phyloP scores from a whole-genome alignment of 2,329 filamentous ascomycete species.

The Verruconis gallopava region DNA sequence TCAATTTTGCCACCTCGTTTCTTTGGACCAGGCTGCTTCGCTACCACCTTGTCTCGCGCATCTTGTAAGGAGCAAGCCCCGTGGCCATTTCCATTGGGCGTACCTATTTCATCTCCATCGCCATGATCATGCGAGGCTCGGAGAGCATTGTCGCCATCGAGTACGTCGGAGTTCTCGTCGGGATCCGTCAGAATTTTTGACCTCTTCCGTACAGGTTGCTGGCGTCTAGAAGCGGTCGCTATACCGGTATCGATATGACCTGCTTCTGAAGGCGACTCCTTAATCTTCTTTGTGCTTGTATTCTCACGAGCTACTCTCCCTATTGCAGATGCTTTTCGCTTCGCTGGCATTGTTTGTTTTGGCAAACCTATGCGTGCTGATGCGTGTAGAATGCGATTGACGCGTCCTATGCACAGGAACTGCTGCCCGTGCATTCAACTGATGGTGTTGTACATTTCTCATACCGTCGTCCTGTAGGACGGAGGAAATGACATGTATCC shows the following conservation, averaged over 20 bases:
- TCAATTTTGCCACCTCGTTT: constrained; percentile 15
- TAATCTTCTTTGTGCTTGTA: not conserved
- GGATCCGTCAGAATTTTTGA: constrained; percentile 1
- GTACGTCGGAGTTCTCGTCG: constrained; percentile 3
- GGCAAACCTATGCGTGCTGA: too few relatives aligned
- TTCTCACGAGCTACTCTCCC: not conserved
- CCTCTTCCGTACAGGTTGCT: not conserved
- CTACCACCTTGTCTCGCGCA: constrained; percentile 16
- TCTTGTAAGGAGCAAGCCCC: constrained; percentile 15
- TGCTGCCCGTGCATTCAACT: too few relatives aligned
- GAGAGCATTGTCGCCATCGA: constrained; percentile 6
- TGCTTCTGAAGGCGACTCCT: not conserved
- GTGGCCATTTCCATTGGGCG: not conserved
- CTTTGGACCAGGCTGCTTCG: constrained; percentile 14
- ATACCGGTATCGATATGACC: not conserved
- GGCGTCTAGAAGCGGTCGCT: not conserved
- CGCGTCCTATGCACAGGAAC: too few relatives aligned
- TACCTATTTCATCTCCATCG: not conserved
- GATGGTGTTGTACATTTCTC: too few relatives aligned
- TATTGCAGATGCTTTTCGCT: constrained; percentile 1
- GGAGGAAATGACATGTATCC: too few relatives aligned
- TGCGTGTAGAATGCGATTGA: too few relatives aligned
- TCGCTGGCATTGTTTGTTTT: not conserved
- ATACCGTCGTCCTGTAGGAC: too few relatives aligned
- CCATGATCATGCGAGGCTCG: constrained; percentile 8